These are phyloP conservation scores for Artemisia tridentata DNA, from an alignment of 129 eudicot species.

Conservation along the genomic window DNA sequence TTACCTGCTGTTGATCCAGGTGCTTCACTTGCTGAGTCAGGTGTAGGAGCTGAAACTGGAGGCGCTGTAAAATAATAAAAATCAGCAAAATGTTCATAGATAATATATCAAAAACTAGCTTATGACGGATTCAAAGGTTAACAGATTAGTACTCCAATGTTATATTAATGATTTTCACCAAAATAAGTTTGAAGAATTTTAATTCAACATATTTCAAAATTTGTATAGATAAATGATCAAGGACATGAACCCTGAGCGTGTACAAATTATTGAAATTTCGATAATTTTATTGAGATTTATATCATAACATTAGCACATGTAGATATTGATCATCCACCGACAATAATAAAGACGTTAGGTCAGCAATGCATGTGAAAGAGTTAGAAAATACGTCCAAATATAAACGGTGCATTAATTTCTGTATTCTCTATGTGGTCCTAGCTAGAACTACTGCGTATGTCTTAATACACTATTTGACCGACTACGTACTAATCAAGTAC, in stretches of 20 bases:
- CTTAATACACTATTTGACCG: neutral
- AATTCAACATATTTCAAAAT: no score
- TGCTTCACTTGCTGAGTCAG: constrained; percentile 22
- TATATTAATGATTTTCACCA: no score
- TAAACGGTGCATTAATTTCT: constrained; percentile 5
- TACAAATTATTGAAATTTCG: neutral
- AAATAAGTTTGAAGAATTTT: no score
- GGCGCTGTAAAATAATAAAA: constrained; percentile 11
- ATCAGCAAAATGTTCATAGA: neutral
- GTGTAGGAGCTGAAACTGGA: constrained; percentile 27
- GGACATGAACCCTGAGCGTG: no score
- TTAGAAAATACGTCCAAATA: neutral
- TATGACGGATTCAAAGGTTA: no score
- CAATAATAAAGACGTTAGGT: constrained; percentile 7
- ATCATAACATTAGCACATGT: constrained; percentile 15
- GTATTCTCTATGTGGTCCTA: neutral
- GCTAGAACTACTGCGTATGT: neutral
- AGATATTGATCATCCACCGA: constrained; percentile 9
- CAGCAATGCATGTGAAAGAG: neutral
- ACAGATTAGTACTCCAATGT: no score
- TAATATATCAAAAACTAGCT: no score
- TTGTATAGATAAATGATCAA: no score
- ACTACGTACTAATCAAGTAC: neutral
- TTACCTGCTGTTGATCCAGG: constrained; percentile 34
- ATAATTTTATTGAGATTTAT: neutral